These are phyloP conservation scores for Schizochytrium sp. DNA, from an alignment of 108 stramenopile genomes.

Conservation along the genomic window DNA sequence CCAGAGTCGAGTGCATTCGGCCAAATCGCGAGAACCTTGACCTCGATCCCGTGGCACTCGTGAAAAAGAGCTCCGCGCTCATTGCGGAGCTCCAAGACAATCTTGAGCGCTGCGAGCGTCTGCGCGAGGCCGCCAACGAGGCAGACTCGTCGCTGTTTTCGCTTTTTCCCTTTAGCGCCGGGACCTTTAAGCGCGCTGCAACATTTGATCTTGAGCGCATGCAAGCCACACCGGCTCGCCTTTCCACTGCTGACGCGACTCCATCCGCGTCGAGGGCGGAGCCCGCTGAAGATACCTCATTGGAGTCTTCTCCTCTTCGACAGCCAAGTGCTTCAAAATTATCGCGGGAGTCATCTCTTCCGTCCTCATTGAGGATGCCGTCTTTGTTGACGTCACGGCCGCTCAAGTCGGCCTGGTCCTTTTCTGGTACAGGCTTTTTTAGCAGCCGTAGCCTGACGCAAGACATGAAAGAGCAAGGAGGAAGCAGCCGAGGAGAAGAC, in stretches of 20 bases:
- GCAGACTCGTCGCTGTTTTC: not conserved
- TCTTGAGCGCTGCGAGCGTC: not conserved
- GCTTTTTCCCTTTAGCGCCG: not conserved
- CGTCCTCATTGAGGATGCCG: too few relatives aligned
- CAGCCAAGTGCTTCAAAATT: too few relatives aligned
- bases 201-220: not conserved
- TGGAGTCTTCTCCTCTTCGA: not conserved
- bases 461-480: not conserved
- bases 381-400: too few relatives aligned
- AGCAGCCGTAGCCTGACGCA: not conserved
- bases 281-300: not conserved
- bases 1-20: not conserved
- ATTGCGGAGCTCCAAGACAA: not conserved
- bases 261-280: not conserved
- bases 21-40: not conserved
- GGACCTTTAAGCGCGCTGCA: not conserved
- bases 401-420: too few relatives aligned
- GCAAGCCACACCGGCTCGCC: too few relatives aligned
- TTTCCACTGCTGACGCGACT: not conserved
- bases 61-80: not conserved
- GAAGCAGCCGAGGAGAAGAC: not conserved
- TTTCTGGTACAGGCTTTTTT: not conserved
- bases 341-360: too few relatives aligned
- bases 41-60: not conserved
- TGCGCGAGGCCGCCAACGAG: not conserved